Evolutionary conservation across 2,329 filamentous ascomycete genomes (phyloP).

Genomic region (Colletotrichum chlorophyti): DNA sequence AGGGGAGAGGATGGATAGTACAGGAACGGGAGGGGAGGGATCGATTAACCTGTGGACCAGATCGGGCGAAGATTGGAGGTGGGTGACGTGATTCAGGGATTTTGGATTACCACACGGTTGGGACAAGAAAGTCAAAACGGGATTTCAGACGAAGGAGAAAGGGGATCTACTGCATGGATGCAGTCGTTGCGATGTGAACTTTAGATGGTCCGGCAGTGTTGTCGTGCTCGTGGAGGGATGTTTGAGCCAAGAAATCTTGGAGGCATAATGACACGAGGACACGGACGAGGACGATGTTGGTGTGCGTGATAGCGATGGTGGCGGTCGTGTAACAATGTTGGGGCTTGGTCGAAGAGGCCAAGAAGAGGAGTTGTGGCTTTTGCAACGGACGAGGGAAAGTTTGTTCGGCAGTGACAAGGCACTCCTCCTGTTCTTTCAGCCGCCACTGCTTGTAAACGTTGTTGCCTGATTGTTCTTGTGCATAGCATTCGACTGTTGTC

Average conservation of each 20-base stretch:
- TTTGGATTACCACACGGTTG: slow-evolving; percentile 5
- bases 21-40: background rate
- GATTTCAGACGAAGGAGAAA: background rate
- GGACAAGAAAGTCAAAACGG: background rate
- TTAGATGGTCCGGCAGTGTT: background rate
- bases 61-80: background rate
- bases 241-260: slow-evolving; percentile 3
- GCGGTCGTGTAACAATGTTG: background rate
- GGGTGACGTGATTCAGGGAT: slow-evolving; percentile 4
- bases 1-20: no score
- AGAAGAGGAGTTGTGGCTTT: slow-evolving; percentile 12
- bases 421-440: background rate
- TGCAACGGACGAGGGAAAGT: background rate
- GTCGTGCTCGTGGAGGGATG: background rate
- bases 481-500: no score
- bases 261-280: no score
- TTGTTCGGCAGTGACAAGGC: no score
- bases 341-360: no score
- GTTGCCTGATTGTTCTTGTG: background rate
- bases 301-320: background rate
- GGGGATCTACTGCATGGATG: no score
- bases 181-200: no score
- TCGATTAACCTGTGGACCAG: background rate
- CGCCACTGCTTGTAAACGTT: background rate
- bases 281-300: no score